phyloP scores from a whole-genome alignment of 1,284 basidiomycete species.

The Cutaneotrichosporon mucoides region DNA sequence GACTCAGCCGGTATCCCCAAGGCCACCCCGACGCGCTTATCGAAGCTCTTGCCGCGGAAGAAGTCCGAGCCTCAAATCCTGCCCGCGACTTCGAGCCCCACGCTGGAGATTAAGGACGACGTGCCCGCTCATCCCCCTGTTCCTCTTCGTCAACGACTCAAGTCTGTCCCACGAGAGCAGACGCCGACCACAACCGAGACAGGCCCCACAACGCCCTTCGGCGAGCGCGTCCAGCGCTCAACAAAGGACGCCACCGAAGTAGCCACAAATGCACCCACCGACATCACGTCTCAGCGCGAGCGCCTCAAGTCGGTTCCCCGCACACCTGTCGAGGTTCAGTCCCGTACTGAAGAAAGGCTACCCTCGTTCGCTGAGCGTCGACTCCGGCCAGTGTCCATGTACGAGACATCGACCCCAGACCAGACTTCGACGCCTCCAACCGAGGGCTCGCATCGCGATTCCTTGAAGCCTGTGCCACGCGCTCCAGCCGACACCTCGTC shows the following conservation, averaged over 20 bases:
- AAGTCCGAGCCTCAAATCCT: not conserved
- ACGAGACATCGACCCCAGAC: too few relatives aligned
- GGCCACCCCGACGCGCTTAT: not conserved
- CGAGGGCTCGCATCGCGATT: too few relatives aligned
- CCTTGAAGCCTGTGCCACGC: too few relatives aligned
- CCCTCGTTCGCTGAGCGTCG: not conserved
- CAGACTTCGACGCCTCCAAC: too few relatives aligned
- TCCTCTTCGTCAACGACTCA: not conserved
- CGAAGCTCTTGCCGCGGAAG: slow-evolving; percentile 1
- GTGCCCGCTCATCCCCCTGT: not conserved
- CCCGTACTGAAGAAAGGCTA: not conserved
- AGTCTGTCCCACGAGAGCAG: not conserved
- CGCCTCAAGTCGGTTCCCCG: slow-evolving; percentile 1
- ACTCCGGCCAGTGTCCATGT: not conserved
- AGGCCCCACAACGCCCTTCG: not conserved
- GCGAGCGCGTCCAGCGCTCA: not conserved
- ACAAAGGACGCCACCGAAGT: not conserved
- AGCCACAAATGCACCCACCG: not conserved
- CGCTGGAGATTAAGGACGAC: not conserved
- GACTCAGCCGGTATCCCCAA: not conserved
- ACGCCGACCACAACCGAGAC: too few relatives aligned
- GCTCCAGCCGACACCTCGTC: too few relatives aligned
- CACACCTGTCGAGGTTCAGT: not conserved
- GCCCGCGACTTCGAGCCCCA: not conserved
- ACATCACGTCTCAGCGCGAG: not conserved